Evolutionary conservation across 768 basidiomycete genomes (phyloP).

Genomic region (Hypsizygus marmoreus): DNA sequence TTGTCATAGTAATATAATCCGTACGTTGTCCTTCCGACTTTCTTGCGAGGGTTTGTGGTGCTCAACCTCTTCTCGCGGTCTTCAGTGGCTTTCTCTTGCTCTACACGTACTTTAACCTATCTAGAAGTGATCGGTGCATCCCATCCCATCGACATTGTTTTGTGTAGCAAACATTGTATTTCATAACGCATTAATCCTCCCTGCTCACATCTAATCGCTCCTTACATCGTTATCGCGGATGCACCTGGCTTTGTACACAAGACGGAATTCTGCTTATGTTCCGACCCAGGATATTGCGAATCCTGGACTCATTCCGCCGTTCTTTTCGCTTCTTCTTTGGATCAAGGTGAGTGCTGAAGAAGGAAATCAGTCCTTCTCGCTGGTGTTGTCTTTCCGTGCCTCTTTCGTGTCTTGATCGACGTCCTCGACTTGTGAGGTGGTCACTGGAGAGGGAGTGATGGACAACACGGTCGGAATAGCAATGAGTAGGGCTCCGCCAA

Average conservation of each 20-base stretch:
- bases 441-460: slow-evolving; percentile 25
- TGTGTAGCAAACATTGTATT: slow-evolving; percentile 18
- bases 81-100: slow-evolving; percentile 1
- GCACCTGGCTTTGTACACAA: background rate
- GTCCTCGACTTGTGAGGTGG: background rate
- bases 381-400: background rate
- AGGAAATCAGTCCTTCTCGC: slow-evolving; percentile 4
- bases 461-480: slow-evolving; percentile 27
- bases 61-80: slow-evolving; percentile 2
- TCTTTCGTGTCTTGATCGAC: background rate
- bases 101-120: slow-evolving; percentile 16
- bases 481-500: slow-evolving; percentile 24
- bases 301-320: no score
- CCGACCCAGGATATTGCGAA: background rate
- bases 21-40: slow-evolving; percentile 8
- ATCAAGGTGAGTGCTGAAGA: no score
- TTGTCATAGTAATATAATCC: slow-evolving; percentile 13
- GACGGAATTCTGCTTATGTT: background rate
- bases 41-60: background rate
- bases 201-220: background rate
- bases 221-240: background rate
- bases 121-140: no score
- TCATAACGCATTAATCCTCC: slow-evolving; percentile 17
- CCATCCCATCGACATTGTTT: slow-evolving; percentile 13
- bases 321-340: no score